Evolutionary conservation across 768 basidiomycete species (phyloP), one percentile per base, ranked within the genome.

Genomic region (Lentinula guzmanii): DNA sequence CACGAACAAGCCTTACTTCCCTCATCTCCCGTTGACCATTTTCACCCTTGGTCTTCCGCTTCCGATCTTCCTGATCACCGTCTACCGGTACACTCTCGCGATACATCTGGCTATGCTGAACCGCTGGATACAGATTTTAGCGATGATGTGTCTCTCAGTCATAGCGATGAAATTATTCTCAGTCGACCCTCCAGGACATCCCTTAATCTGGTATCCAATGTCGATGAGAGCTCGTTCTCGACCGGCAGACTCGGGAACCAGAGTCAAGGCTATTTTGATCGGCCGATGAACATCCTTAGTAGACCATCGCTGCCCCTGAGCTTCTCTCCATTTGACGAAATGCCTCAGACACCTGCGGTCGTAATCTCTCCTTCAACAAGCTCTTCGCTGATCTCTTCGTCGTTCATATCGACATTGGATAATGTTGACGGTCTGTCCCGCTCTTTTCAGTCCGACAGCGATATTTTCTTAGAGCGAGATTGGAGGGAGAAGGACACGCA

Each of bases 311-410:
- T 68, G 63, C 56, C 68, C 31, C 69, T 68, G 28, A 73, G 72
- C 2, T 86, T 87, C 69, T 79, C 82, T 37, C 83, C 86, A 6
- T 88, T 89, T 64, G 85, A 85, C 45, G 77, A 79, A 43, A 63
- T 64, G 57, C 60, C 63, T 24, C 69, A 64, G 31, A 65, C 70
- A 1, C 69, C 69, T n/a, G 65, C 68, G 31, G 68, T 71, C 58
- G 65, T 71, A 28, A 65, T 45, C 60, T 73, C 56, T 79, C 78
- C 48, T 77, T 79, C 11, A 33, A 73, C 71, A 33, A 79, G 81
- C 28, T 73, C 80, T 53, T 79, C 80, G 9, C 72, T 84, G 60
- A 82, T 89, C 61, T 82, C 86, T 37, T 78, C 79, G 52, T 78
- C 80, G 67, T 73, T 86, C 33, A 81, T 85, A 64, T 74, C 79